Base-by-base conservation (phyloP, 2,329 filamentous ascomycete species). In the Colletotrichum sublineola region DNA sequence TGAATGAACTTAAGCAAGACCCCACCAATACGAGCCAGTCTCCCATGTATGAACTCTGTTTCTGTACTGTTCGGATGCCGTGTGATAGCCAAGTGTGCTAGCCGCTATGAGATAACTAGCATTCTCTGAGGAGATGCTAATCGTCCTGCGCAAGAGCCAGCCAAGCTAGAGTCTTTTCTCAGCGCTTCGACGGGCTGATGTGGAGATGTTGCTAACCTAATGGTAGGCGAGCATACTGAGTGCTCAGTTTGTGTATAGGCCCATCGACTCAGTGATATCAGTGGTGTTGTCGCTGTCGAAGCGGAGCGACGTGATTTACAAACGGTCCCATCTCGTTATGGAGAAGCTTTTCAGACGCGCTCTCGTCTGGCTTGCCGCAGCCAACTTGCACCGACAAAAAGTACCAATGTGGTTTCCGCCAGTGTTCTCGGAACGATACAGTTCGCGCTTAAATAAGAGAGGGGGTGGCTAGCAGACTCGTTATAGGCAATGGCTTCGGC, bases 1-100 rank as follows among this genome's bases (percentile, higher is more conserved):
- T 81, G 78, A 82, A 82, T 81, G 78, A 73, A 73, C 67, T 73
- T 71, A 62, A 66, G 61, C 67, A 71, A 71, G 67, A 71, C 66
- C 69, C 69, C 66, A 63, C 53, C 66, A 72, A 72, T 72, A 69
- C 66, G 66, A 72, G 36, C 69, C 66, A 53, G 31, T 40, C 33
- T n/a, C 63, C 20, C 67, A 57, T 64, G 66, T 69, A 67, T 36
- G 60, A 58, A 33, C n/a, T 4, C 12, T 24, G 48, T 20, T 38
- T 2, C n/a, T 24, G 48, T 29, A n/a, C 12, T 33, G 24, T 62
- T 14, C 3, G 2, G 44, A 14, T 38, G 4, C 0, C n/a, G 33
- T 12, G 53, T 40, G 14, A 20, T 1, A n/a, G 29, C 2, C 20
- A 33, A 18, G 6, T 31, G 29, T 29, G 29, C 29, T 29, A 48